phyloP scores from a whole-genome alignment of 2,329 filamentous ascomycete genomes.

The Neospermospora avenae region DNA sequence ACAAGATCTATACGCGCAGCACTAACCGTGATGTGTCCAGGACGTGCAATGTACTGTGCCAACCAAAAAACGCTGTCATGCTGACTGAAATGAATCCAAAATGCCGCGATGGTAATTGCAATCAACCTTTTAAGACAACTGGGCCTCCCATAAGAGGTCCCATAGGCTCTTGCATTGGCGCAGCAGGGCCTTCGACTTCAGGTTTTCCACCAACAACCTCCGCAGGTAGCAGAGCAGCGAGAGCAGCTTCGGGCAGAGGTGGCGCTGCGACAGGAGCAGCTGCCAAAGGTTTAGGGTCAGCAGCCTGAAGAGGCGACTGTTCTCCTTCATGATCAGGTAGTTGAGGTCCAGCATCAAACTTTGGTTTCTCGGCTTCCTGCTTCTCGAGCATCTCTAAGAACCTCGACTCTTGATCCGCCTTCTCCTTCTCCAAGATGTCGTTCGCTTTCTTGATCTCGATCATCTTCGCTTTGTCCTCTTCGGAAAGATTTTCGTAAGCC shows the following conservation, averaged over 20 bases:
- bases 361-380: slow-evolving; percentile 6
- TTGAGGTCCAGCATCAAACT: not conserved
- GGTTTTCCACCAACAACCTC: not conserved
- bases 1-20: not conserved
- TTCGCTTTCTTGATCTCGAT: slow-evolving; percentile 28
- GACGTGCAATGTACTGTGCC: not conserved
- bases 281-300: not conserved
- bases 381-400: slow-evolving; percentile 10
- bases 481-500: slow-evolving; percentile 54
- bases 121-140: not conserved
- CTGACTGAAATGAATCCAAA: not conserved
- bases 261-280: not conserved
- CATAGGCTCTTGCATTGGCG: not conserved
- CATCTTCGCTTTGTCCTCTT: slow-evolving; percentile 54
- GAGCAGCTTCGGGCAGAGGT: not conserved
- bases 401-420: slow-evolving; percentile 5
- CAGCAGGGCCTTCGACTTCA: not conserved
- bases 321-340: not conserved
- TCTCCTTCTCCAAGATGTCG: not conserved
- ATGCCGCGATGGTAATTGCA: not conserved
- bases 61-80: not conserved
- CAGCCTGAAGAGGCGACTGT: not conserved
- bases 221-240: slow-evolving; percentile 1
- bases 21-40: not conserved
- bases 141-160: not conserved